These are phyloP conservation scores for Podaxis sp. DNA, from an alignment of 768 basidiomycete species.

Conservation along the genomic window DNA sequence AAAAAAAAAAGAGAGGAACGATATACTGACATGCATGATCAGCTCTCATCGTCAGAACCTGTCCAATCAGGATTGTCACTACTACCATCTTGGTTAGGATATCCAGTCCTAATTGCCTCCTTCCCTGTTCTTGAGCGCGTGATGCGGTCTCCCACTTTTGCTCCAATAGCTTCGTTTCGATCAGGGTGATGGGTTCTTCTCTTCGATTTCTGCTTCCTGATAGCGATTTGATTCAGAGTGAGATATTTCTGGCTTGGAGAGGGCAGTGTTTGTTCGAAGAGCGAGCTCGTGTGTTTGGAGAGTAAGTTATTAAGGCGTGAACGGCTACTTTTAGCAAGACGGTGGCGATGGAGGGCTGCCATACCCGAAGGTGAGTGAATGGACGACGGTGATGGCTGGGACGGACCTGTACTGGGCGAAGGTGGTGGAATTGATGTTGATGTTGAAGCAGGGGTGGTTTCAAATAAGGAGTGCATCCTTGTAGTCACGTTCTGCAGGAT, in stretches of 20 bases:
- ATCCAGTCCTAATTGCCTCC: no score
- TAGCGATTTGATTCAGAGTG: background rate
- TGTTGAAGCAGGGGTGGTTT: slow-evolving; percentile 3
- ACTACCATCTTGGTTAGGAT: background rate
- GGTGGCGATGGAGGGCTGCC: background rate
- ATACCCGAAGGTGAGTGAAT: background rate
- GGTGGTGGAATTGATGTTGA: background rate
- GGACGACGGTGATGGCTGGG: background rate
- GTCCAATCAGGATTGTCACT: background rate
- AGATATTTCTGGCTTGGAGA: background rate
- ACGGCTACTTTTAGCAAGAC: background rate
- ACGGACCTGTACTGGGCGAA: background rate
- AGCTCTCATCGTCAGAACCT: background rate
- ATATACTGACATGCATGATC: background rate
- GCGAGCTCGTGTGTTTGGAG: background rate
- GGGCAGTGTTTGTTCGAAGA: slow-evolving; percentile 3
- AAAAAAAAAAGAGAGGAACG: background rate
- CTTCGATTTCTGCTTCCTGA: background rate
- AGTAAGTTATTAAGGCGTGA: slow-evolving; percentile 4
- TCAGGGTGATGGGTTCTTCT: background rate
- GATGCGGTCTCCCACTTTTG: background rate
- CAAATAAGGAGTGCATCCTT: slow-evolving; percentile 1
- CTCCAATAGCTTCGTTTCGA: background rate
- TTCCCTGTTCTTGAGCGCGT: background rate
- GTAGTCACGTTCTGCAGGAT: slow-evolving; percentile 1